phyloP scores from a whole-genome alignment of 1,284 basidiomycete species.

The Anthracocystis walkeri region DNA sequence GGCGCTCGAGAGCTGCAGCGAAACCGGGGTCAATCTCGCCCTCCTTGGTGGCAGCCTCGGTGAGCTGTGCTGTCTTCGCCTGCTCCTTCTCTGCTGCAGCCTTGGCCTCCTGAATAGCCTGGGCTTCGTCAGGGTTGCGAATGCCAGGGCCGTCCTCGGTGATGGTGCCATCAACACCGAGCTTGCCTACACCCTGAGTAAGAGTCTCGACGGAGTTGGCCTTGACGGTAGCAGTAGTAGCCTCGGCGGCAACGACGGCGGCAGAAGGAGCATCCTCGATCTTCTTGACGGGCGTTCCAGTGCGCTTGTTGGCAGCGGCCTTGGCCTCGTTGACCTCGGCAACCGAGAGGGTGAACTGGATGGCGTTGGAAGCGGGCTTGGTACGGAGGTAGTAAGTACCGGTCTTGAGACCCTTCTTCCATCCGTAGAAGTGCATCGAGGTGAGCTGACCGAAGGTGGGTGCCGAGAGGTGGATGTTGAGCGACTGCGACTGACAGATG shows the following conservation, averaged over 20 bases:
- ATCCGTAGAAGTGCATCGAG: constrained; percentile 99
- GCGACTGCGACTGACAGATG: constrained; percentile 85
- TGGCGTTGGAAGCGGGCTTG: constrained; percentile 91
- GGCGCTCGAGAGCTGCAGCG: constrained; percentile 81
- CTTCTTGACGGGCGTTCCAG: constrained; percentile 20
- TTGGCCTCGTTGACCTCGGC: constrained; percentile 80
- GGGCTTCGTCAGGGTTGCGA: constrained; percentile 28
- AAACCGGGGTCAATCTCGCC: constrained; percentile 79
- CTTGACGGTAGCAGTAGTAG: constrained; percentile 20
- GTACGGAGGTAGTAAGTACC: constrained; percentile 87
- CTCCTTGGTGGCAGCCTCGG: constrained; percentile 16
- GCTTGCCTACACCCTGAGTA: constrained; percentile 56
- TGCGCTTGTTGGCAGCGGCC: constrained; percentile 71
- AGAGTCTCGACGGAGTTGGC: constrained; percentile 16
- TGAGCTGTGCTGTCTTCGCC: constrained; percentile 39
- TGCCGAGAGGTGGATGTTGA: constrained; percentile 93
- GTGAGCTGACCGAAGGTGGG: constrained; percentile 90
- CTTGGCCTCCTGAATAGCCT: constrained; percentile 71
- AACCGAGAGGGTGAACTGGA: constrained; percentile 94
- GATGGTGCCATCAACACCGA: constrained; percentile 64
- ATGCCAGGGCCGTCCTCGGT: constrained; percentile 62
- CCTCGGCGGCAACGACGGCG: constrained; percentile 9
- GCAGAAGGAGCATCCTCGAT: constrained; percentile 17
- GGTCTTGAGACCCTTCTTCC: constrained; percentile 99
- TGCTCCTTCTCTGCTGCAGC: constrained; percentile 74